A percentile compares a stretch with the other conserved stretches of the same genome.
These are phyloP conservation scores for Diospyros kaki DNA, from an alignment of 148 eudicot species.

Conservation along the genomic window DNA sequence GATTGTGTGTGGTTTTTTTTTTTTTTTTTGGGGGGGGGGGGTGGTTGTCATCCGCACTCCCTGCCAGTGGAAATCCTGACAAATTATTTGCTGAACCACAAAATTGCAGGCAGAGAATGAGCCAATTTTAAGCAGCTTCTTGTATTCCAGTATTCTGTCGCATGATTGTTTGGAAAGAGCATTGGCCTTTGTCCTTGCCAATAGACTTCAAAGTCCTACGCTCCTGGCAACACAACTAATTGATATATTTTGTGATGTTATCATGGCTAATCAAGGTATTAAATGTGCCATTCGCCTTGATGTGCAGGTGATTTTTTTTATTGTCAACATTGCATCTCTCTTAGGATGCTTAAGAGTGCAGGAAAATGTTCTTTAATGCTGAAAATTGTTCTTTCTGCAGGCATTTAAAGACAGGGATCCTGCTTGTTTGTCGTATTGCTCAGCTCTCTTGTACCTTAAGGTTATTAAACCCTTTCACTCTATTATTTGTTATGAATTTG, in stretches of 20 bases:
- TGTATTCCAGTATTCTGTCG: slow-evolving; percentile 51
- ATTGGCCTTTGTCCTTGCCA: slow-evolving; percentile 49
- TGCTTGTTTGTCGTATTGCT: slow-evolving; percentile 54
- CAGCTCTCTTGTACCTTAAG: slow-evolving; percentile 54
- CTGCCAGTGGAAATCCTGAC: background rate
- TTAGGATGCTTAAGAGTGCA: background rate
- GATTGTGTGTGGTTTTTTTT: too few species aligned
- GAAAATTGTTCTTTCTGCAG: slow-evolving; percentile 20
- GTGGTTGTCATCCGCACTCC: too few species aligned
- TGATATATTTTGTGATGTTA: slow-evolving; percentile 45
- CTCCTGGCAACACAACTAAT: slow-evolving; percentile 49
- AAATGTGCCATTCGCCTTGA: slow-evolving; percentile 48
- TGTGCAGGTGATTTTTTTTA: slow-evolving; percentile 40
- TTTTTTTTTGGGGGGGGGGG: too few species aligned
- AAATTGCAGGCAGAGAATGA: slow-evolving; percentile 58
- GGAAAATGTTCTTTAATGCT: background rate
- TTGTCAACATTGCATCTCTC: background rate
- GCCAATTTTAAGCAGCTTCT: slow-evolving; percentile 59
- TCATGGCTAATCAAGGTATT: slow-evolving; percentile 38
- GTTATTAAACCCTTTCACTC: slow-evolving; percentile 14
- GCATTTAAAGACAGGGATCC: slow-evolving; percentile 64
- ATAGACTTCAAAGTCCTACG: slow-evolving; percentile 48
- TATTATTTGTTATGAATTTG: background rate
- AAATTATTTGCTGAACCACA: background rate
- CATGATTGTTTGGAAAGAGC: slow-evolving; percentile 53